Base-by-base conservation (phyloP, 164 flowering plant genomes). In the Piper longum region DNA sequence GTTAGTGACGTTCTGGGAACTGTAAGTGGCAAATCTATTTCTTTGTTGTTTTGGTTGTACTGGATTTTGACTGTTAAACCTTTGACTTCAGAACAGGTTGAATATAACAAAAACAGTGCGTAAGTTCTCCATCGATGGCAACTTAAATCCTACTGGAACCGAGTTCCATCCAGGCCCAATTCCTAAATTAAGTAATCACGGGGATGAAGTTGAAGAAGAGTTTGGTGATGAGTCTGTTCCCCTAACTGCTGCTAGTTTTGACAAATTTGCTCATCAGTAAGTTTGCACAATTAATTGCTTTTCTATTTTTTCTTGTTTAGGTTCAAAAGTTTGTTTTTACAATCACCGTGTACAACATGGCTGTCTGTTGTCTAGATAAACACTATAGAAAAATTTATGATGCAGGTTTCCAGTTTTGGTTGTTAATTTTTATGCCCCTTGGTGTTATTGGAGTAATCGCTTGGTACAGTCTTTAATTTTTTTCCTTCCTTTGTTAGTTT, bases 1-100 rank as follows among this genome's bases (percentile, higher is more conserved):
- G 93, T 95, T 77, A 88, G 87, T 67, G 99, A 95, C 66, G 93
- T 83, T 59, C 66, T 95, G 83, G 99, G 99, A 78, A 95, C 99
- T 57, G 99, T 95, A 87, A 85, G 96, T 80, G 71, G 74, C 65
- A 42, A 26, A 57, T n/a, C 8, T 41, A 5, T 63, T 62, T 62
- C 4, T 17, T 8, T 26, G 57, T 55, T 13, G 57, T 17, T 55
- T 14, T 17, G n/a, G 19, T 1, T 55, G 5, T 55, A 0, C 9
- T 55, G n/a, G 19, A 8, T 55, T 16, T 36, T 13, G 9, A 57
- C 11, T 4, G 19, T 57, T 17, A 64, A 64, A 51, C 36, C 36
- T 70, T 69, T 68, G 64, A 62, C 70, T 75, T 67, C 99, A 93
- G 97, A 90, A 84, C 83, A 88, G 99, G 80, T 76, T 93, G 75